Base-by-base conservation (phyloP, 345 rosid genomes). In the Eucalyptus tenuipes region DNA sequence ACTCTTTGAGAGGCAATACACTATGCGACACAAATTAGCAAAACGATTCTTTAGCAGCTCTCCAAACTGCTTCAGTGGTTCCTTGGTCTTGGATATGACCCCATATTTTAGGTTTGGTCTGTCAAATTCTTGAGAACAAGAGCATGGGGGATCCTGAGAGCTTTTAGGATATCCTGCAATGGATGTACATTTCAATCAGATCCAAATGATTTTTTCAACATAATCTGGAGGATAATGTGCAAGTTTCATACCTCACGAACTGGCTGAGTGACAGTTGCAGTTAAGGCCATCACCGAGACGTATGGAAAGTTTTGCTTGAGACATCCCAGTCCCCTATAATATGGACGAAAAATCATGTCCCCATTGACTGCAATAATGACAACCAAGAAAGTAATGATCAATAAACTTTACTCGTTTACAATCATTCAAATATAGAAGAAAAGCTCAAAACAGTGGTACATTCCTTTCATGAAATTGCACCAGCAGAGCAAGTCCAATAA, bases 341-440 rank as follows among this genome's bases (percentile, higher is more conserved):
- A 97, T 89, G 99, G 99, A 88, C 96, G 95, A 87, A 96, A 96
- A 97, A 94, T 96, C 99, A 90, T 96, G 99, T 84, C 99, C 99
- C 99, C 99, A 95, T 90, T 97, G 99, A 89, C 99, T 96, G 93
- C 49, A 57, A 90, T 88, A 87, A 90, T 47, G 55, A 49, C n/a
- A 81, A 89, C 45, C 84, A 24, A 86, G 66, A 49, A 20, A 33
- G 45, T n/a, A 49, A 31, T 24, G 25, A 52, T 31, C 29, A n/a
- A 87, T 25, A 66, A 42, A n/a, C 48, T 37, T 71, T 71, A 37
- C 27, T 18, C 4, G 4, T 37, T 71, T 33, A 71, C 81, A 37
- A 37, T 71, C 61, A 88, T 85, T 71, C 79, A 71, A 20, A 50
- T 71, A 87, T 45, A 12, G 14, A 27, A 71, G 45, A 37, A 37